Percentiles rank a stretch among this genome's conserved stretches.
Evolutionary conservation across 2,329 filamentous ascomycete genomes (phyloP).

Genomic region (Fusarium cyanostomum): DNA sequence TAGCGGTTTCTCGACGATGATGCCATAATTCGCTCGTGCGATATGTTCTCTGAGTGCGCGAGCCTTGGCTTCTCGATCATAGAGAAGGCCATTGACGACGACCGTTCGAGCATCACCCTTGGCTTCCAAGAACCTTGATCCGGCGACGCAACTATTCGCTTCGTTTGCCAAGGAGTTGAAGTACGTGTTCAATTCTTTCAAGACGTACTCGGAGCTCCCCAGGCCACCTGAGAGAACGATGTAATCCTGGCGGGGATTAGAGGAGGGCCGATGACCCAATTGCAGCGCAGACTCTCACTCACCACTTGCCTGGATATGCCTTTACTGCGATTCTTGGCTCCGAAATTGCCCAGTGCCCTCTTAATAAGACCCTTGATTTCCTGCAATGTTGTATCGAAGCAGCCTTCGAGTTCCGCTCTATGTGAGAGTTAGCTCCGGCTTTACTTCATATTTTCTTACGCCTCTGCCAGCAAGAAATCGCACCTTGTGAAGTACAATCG

Average conservation of each 20-base stretch:
- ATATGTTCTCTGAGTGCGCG: background rate
- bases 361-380: background rate
- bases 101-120: background rate
- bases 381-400: background rate
- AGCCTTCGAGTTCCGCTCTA: background rate
- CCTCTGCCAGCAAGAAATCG: background rate
- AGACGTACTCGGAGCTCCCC: background rate
- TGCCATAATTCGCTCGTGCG: background rate
- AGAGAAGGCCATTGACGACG: background rate
- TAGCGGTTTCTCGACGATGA: background rate
- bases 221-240: background rate
- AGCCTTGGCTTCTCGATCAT: background rate
- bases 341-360: background rate
- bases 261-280: background rate
- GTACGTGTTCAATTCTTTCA: background rate
- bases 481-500: background rate
- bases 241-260: background rate
- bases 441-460: background rate
- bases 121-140: background rate
- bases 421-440: background rate
- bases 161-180: fast-evolving
- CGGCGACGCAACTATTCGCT: background rate
- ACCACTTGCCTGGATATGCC: background rate
- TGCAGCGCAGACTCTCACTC: background rate
- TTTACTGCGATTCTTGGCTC: fast-evolving